Base-by-base conservation (phyloP, 148 eudicot species). In the Dysphania ambrosioides region DNA sequence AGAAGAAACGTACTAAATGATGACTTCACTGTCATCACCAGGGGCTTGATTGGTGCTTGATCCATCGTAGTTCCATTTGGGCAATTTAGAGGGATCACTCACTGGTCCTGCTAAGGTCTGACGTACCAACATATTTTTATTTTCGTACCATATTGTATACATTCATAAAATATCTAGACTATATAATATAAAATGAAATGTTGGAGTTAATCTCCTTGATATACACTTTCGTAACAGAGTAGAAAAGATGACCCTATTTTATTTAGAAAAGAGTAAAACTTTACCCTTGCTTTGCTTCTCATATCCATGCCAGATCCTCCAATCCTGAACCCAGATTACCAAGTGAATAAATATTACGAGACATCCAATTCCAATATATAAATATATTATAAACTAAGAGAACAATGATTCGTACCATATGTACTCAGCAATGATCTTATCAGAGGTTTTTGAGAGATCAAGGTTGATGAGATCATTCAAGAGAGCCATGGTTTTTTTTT, bases 211-310 rank as follows among this genome's bases (percentile, higher is more conserved):
- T n/a, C n/a, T n/a, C n/a, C n/a, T n/a, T n/a, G n/a, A n/a, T n/a
- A n/a, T n/a, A n/a, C n/a, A n/a, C n/a, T n/a, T n/a, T n/a, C n/a
- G n/a, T n/a, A n/a, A n/a, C 13, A 1, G 19, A 44, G 0, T 9
- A 44, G 3, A 15, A 44, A 44, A 44, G 12, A 44, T 16, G 15
- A 44, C n/a, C n/a, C n/a, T 0, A 44, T 12, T 12, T 0, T 44
- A 44, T 15, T 13, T 0, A 47, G 16, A 47, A 18, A 56, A 27
- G 16, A 11, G 27, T 36, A 38, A 10, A 27, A 13, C 2, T 35
- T 24, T 89, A 93, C 98, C 90, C 89, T 93, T 56, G 93, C 95
- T 87, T 93, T 93, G 89, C 98, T 91, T 79, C 98, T 85, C 70
- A 93, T 42, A 57, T 93, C 98, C 90, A 89, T 78, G 36, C 98